Evolutionary conservation across 805 yeast species (phyloP), one percentile per base, ranked within the genome.

Genomic region (Starmerella gropengiesseri): DNA sequence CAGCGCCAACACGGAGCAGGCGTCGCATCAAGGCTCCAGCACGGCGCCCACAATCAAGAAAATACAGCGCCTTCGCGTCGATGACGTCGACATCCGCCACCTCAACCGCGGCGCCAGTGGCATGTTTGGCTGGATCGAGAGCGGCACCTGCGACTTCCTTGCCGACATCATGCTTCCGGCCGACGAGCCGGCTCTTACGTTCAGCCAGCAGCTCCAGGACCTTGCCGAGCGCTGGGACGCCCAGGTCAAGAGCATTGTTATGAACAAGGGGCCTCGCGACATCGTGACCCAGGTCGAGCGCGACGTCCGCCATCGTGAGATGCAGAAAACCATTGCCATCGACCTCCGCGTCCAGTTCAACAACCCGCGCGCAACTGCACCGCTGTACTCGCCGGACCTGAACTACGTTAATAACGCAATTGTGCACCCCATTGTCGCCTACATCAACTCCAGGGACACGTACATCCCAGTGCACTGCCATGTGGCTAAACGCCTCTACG

Each of bases 61-160:
- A 22, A 47, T 81, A 11, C 84, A 89, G 1, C 68, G 95, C 33
- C 69, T 85, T 48, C 66, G 97, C 38, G 79, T 87, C 28, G 97
- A 91, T 58, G 77, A 85, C 22, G 71, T 91, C 43, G 78, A 77
- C 56, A 73, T 91, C 29, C 94, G 89, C 52, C 97, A 91, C 61
- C 63, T 91, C 45, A 91, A 91, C 57, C 74, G 83, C 1, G 97
- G 96, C 0, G 71, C 83, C 44, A 53, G 54, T 5, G 98, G 99
- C 0, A 95, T 97, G 11, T 85, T 91, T 61, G 96, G 97, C 6
- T 91, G 99, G 99, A 89, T 91, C 43, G 77, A 84, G 5, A 71
- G 74, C 48, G 98, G 99, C 12, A 77, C 77, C 40, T 97, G 89
- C 18, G 96, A 91, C 60, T 79, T 91, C 78, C 65, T 84, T 49